Evolutionary conservation across 2,329 filamentous ascomycete species (phyloP).

Genomic region (Setomelanomma holmii): DNA sequence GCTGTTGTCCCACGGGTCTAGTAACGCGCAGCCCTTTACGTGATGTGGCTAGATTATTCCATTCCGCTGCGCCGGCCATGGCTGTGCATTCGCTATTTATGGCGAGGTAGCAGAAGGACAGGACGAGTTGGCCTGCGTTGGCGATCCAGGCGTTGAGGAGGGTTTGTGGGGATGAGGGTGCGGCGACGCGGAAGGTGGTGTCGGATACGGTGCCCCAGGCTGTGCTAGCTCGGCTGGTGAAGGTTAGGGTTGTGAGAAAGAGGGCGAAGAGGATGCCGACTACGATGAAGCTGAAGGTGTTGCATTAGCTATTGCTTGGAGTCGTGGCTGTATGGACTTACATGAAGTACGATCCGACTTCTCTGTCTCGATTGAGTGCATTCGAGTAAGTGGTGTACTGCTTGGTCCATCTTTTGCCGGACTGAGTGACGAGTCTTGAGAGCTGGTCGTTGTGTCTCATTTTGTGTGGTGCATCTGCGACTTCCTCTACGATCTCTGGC

Average conservation of each 20-base stretch:
- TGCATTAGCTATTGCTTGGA: too few species aligned
- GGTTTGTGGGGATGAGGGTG: background rate
- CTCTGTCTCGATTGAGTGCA: slow-evolving; percentile 4
- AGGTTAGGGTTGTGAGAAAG: background rate
- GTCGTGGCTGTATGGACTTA: background rate
- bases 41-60: slow-evolving; percentile 45
- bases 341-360: slow-evolving; percentile 6
- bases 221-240: background rate
- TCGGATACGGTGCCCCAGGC: slow-evolving; percentile 18
- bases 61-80: slow-evolving; percentile 58
- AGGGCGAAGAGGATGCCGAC: slow-evolving; percentile 1
- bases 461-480: background rate
- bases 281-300: slow-evolving; percentile 4
- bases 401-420: background rate
- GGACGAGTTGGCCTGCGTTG: slow-evolving; percentile 57
- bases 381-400: slow-evolving; percentile 1
- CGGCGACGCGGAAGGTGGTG: slow-evolving; percentile 3
- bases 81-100: slow-evolving; percentile 55
- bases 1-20: slow-evolving; percentile 36
- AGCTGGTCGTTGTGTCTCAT: background rate
- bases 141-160: slow-evolving; percentile 46
- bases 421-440: background rate
- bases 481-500: slow-evolving; percentile 1
- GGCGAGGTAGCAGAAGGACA: slow-evolving; percentile 55
- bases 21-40: slow-evolving; percentile 49